phyloP scores from a whole-genome alignment of 192 early-diverging fungal genomes.

The Gaertneriomyces semiglobifer region DNA sequence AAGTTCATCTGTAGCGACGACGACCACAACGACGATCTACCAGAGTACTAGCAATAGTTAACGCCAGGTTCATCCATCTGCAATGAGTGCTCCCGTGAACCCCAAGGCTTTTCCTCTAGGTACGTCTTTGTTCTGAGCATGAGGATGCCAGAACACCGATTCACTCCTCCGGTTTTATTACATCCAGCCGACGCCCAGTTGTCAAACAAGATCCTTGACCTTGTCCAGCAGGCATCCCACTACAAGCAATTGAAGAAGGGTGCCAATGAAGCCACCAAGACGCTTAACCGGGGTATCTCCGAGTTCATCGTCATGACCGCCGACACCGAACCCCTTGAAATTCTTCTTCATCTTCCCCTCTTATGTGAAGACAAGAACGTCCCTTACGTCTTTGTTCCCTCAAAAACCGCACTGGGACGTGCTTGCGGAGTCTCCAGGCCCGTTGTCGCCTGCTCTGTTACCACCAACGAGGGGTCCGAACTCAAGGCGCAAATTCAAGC shows the following conservation, averaged over 20 bases:
- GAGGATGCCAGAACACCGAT: background rate
- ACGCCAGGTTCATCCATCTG: background rate
- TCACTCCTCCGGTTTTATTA: background rate
- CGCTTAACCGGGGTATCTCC: constrained; percentile 96
- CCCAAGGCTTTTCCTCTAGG: constrained; percentile 45
- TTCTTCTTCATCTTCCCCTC: constrained; percentile 94
- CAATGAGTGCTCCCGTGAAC: constrained; percentile 30
- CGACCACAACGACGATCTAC: no score
- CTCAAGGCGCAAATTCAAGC: constrained; percentile 86
- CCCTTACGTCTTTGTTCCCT: constrained; percentile 98
- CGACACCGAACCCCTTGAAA: constrained; percentile 96
- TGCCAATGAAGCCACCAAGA: constrained; percentile 99
- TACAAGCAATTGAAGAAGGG: constrained; percentile 99
- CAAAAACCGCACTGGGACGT: constrained; percentile 93
- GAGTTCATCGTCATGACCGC: constrained; percentile 99
- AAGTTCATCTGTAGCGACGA: no score
- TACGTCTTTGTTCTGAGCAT: background rate
- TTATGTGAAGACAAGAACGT: constrained; percentile 99
- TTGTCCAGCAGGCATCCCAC: constrained; percentile 98
- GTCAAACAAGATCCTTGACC: constrained; percentile 88
- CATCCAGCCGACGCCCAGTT: constrained; percentile 74
- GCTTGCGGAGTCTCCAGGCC: constrained; percentile 95
- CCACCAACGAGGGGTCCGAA: constrained; percentile 96
- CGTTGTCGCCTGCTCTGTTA: constrained; percentile 90
- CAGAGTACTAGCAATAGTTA: no score